Conservation (phyloP, 176 grass and related monocot genomes). For the Hordeum marinum region DNA sequence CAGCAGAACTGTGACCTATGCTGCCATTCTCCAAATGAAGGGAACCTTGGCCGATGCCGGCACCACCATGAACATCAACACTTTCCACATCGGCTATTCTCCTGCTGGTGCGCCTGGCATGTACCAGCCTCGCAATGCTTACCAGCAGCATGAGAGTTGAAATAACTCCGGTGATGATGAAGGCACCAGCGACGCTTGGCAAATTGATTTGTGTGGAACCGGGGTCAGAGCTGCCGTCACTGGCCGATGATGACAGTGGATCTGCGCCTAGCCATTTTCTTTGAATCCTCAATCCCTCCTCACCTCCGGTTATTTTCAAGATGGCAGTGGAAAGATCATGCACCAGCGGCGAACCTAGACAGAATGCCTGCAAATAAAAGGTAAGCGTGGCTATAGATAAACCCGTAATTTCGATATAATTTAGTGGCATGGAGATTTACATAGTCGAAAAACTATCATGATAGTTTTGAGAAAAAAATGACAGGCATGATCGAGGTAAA, state of each 20-base stretch:
- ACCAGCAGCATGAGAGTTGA: conserved; percentile 41
- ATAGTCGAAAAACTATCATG: background rate
- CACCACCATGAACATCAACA: too few species aligned
- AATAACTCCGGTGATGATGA: conserved; percentile 33
- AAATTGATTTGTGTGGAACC: conserved; percentile 17
- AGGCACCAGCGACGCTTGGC: conserved; percentile 39
- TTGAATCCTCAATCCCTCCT: background rate
- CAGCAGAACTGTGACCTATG: background rate
- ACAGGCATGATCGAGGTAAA: too few species aligned
- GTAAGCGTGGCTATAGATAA: background rate
- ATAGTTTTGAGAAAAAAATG: background rate
- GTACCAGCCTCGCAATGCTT: background rate
- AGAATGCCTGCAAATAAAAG: conserved; percentile 36
- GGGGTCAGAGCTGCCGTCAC: background rate
- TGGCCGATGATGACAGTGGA: background rate
- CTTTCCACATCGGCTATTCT: background rate
- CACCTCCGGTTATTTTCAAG: conserved; percentile 39
- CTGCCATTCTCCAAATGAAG: background rate
- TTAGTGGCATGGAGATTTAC: background rate
- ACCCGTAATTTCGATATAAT: background rate
- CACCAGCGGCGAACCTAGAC: conserved; percentile 37
- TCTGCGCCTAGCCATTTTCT: conserved; percentile 31
- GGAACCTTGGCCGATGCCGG: background rate
- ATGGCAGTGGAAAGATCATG: conserved; percentile 45
- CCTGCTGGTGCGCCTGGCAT: background rate